phyloP scores from a whole-genome alignment of 148 eudicot genomes.

The Rhododendron molle region DNA sequence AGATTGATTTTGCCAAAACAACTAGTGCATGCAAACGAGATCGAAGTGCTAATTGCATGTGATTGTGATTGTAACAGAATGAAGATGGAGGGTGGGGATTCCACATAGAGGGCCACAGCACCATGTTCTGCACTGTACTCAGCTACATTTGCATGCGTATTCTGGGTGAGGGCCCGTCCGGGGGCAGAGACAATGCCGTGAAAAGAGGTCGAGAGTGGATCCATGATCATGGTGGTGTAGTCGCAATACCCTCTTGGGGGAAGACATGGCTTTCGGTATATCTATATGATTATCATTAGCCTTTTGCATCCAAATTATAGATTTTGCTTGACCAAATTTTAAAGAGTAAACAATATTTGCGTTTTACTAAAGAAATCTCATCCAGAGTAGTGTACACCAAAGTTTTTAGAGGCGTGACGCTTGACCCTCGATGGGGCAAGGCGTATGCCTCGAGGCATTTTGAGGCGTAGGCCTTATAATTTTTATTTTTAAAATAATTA shows the following conservation, averaged over 20 bases:
- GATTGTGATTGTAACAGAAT: constrained; percentile 5
- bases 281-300: not conserved
- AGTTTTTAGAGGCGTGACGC: too few species aligned
- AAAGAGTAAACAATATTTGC: not conserved
- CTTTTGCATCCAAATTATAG: not conserved
- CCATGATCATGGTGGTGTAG: constrained; percentile 16
- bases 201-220: constrained; percentile 22
- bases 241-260: constrained; percentile 23
- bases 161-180: constrained; percentile 18
- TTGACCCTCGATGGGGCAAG: too few species aligned
- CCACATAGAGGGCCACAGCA: constrained; percentile 20
- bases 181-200: constrained; percentile 12
- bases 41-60: not conserved
- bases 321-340: not conserved
- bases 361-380: too few species aligned
- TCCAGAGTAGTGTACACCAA: too few species aligned
- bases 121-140: constrained; percentile 19
- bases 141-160: constrained; percentile 23
- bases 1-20: not conserved
- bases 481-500: too few species aligned
- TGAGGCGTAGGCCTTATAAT: too few species aligned
- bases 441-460: too few species aligned
- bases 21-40: not conserved
- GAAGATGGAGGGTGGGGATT: constrained; percentile 28
- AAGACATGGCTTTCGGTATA: constrained; percentile 22